Conservation (phyloP, 495 filamentous ascomycete genomes). For the Penicillium daleae region DNA sequence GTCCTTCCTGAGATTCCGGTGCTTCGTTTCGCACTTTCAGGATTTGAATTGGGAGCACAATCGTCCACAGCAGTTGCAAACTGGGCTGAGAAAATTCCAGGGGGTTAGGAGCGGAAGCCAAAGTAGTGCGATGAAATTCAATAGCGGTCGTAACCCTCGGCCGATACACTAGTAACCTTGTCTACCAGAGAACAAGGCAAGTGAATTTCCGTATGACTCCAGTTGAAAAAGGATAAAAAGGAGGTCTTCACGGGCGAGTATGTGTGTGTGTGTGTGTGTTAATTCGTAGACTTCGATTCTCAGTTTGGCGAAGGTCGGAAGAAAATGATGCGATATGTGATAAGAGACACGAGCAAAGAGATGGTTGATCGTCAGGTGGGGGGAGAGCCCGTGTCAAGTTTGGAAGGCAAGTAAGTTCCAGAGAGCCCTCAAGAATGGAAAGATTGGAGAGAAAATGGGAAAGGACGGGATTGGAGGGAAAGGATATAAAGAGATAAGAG, state of each 20-base stretch:
- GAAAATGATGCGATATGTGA: background rate
- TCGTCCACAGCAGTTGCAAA: conserved; percentile 39
- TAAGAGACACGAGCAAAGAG: background rate
- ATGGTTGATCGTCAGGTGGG: background rate
- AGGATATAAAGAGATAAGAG: conserved; percentile 7
- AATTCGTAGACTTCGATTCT: no score
- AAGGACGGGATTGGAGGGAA: conserved; percentile 7
- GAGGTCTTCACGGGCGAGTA: background rate
- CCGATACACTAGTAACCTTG: conserved; percentile 17
- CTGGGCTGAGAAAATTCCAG: conserved; percentile 30
- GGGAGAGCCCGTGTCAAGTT: background rate
- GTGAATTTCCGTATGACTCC: background rate
- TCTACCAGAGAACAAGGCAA: conserved; percentile 31
- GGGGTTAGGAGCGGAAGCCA: conserved; percentile 4
- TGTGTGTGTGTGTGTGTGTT: no score
- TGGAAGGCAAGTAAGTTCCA: background rate
- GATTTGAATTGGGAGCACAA: conserved; percentile 32
- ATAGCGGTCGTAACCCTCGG: conserved; percentile 15
- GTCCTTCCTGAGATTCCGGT: background rate
- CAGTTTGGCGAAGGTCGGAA: background rate
- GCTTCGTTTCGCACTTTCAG: conserved; percentile 12
- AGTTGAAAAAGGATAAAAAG: background rate
- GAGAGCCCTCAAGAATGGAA: background rate
- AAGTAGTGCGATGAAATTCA: conserved; percentile 12
- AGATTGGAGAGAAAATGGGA: conserved; percentile 12